Evolutionary conservation across 2,329 filamentous ascomycete genomes (phyloP).

Genomic region (Aquanectria penicillioides): DNA sequence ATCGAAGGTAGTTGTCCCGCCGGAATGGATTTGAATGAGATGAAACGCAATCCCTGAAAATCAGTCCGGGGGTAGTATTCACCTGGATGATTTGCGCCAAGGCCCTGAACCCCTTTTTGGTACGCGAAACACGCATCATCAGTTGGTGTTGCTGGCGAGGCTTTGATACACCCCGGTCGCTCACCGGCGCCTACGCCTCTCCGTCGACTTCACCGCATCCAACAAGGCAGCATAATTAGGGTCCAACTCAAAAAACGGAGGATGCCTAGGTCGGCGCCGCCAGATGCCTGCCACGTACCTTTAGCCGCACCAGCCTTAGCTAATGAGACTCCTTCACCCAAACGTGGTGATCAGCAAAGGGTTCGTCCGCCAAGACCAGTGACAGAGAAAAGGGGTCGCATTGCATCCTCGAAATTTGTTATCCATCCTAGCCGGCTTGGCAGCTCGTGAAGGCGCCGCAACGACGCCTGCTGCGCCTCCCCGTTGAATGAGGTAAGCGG

Average conservation of each 20-base stretch:
- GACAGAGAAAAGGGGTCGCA: no score
- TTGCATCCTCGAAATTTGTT: slow-evolving; percentile 21
- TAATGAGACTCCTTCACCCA: no score
- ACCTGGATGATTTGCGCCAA: slow-evolving; percentile 16
- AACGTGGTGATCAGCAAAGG: not conserved
- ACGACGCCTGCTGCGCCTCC: slow-evolving; percentile 21
- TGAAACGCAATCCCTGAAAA: slow-evolving; percentile 30
- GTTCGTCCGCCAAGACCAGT: no score
- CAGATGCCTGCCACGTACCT: not conserved
- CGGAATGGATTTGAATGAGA: slow-evolving; percentile 32
- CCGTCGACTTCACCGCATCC: not conserved
- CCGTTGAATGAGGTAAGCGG: slow-evolving; percentile 1
- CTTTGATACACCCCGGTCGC: slow-evolving; percentile 5
- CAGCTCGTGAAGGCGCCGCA: slow-evolving; percentile 27
- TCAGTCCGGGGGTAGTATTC: slow-evolving; percentile 19
- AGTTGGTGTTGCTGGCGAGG: slow-evolving; percentile 8
- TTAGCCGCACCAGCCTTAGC: not conserved
- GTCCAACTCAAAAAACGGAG: no score
- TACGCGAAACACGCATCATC: slow-evolving; percentile 27
- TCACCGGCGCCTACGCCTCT: slow-evolving; percentile 3
- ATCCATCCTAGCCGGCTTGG: slow-evolving; percentile 8
- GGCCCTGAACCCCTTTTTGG: slow-evolving; percentile 34
- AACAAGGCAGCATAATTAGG: not conserved
- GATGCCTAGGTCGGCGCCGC: no score
- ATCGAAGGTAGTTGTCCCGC: not conserved